Conservation (phyloP, 1,139 yeast genomes). For the Hansenula sp. region DNA sequence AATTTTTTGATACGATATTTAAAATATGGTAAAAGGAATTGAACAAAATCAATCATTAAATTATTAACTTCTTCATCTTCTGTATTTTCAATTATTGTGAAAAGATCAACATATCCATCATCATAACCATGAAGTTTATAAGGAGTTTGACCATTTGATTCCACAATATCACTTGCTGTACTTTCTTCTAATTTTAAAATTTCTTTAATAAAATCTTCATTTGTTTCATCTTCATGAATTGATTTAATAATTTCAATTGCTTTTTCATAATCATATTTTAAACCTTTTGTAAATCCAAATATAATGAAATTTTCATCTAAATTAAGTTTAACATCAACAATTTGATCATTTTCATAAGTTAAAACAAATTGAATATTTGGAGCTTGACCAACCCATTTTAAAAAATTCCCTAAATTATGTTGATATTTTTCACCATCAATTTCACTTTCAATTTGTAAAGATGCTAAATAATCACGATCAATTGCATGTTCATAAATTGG, state of each 20-base stretch:
- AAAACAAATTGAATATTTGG: slow-evolving; percentile 30
- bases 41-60: slow-evolving; percentile 16
- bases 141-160: slow-evolving; percentile 14
- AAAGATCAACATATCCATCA: slow-evolving; percentile 8
- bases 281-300: slow-evolving; percentile 19
- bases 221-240: slow-evolving; percentile 6
- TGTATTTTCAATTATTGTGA: slow-evolving; percentile 10
- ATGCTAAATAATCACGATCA: slow-evolving; percentile 22
- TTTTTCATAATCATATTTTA: slow-evolving; percentile 12
- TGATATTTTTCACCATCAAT: slow-evolving; percentile 8
- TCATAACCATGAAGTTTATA: slow-evolving; percentile 11
- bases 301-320: slow-evolving; percentile 26
- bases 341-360: slow-evolving; percentile 13
- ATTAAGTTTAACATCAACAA: slow-evolving; percentile 19
- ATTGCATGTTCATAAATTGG: slow-evolving; percentile 22
- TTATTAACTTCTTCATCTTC: slow-evolving; percentile 18
- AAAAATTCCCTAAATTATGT: slow-evolving; percentile 14
- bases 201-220: slow-evolving; percentile 10
- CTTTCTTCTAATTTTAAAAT: slow-evolving; percentile 16
- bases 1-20: slow-evolving; percentile 9
- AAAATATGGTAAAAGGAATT: slow-evolving; percentile 19
- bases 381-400: slow-evolving; percentile 23
- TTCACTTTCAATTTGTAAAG: slow-evolving; percentile 6
- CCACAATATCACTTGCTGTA: slow-evolving; percentile 15
- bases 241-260: slow-evolving; percentile 15